These are phyloP conservation scores for Endocarpon pusillum DNA, from an alignment of 495 filamentous ascomycete genomes.

Conservation along the genomic window DNA sequence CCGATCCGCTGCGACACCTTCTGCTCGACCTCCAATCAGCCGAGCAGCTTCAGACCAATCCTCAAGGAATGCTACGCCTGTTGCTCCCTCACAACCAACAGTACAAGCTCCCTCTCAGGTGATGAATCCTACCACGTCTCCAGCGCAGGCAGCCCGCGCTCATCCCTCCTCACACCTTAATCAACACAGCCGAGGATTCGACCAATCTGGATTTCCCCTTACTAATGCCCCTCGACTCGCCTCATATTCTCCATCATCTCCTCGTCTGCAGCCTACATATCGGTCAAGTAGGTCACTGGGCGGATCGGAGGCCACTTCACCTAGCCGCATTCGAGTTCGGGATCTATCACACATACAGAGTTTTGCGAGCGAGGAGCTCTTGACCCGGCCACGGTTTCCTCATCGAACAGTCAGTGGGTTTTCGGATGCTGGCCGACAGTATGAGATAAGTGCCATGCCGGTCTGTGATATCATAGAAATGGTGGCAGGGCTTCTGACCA, in stretches of 20 bases:
- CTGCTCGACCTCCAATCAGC: conserved; percentile 29
- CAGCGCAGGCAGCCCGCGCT: conserved; percentile 7
- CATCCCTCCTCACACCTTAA: conserved; percentile 1
- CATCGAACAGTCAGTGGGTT: conserved; percentile 22
- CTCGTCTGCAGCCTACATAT: conserved; percentile 33
- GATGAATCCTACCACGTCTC: conserved; percentile 2
- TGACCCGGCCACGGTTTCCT: conserved; percentile 30
- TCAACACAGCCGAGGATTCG: conserved; percentile 4
- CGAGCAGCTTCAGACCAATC: conserved; percentile 17
- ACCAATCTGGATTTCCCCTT: conserved; percentile 4
- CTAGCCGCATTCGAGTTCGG: conserved; percentile 62
- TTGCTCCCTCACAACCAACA: conserved; percentile 11
- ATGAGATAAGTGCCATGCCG: conserved; percentile 96
- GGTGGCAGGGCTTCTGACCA: conserved; percentile 95
- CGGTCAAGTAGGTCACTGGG: conserved; percentile 31
- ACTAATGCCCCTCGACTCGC: conserved; percentile 3
- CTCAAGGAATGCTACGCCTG: conserved; percentile 1
- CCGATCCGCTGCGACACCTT: conserved; percentile 32
- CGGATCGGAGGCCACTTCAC: conserved; percentile 43
- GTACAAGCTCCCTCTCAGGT: conserved; percentile 4
- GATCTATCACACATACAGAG: conserved; percentile 81
- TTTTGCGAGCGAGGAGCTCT: conserved; percentile 58
- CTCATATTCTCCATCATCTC: conserved; percentile 31
- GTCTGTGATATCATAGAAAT: conserved; percentile 98
- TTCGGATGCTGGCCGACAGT: conserved; percentile 32